These are phyloP conservation scores for Zalerion maritima DNA, from an alignment of 495 filamentous ascomycete species.

Conservation along the genomic window DNA sequence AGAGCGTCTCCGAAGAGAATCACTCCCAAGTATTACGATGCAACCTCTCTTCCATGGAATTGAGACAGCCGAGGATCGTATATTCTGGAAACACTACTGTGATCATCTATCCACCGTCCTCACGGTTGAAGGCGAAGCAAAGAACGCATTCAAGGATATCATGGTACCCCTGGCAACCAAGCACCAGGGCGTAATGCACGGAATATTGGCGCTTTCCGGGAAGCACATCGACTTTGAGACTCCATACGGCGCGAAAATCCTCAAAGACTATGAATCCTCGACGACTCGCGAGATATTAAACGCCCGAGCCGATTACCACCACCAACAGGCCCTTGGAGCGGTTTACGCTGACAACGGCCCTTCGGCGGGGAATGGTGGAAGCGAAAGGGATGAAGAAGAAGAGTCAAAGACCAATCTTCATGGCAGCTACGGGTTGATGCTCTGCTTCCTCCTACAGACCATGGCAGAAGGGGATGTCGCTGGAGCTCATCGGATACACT, in stretches of 20 bases:
- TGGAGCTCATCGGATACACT: slow-evolving; percentile 70
- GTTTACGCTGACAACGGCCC: slow-evolving; percentile 32
- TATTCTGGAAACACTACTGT: slow-evolving; percentile 79
- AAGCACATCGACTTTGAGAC: slow-evolving; percentile 56
- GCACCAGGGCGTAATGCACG: slow-evolving; percentile 84
- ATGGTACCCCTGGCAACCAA: slow-evolving; percentile 72
- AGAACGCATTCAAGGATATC: slow-evolving; percentile 81
- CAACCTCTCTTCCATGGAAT: slow-evolving; percentile 72
- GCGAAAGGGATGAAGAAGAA: slow-evolving; percentile 22
- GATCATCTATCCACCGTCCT: slow-evolving; percentile 66
- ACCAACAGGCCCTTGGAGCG: slow-evolving; percentile 43
- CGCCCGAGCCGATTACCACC: slow-evolving; percentile 39
- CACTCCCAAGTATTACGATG: slow-evolving; percentile 46
- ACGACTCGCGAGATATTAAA: slow-evolving; percentile 27
- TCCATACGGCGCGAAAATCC: slow-evolving; percentile 30
- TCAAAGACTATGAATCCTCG: slow-evolving; percentile 24
- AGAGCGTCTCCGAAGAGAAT: slow-evolving; percentile 29
- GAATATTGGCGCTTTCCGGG: slow-evolving; percentile 71
- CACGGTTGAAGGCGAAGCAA: slow-evolving; percentile 69
- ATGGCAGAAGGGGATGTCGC: slow-evolving; percentile 63
- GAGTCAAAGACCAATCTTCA: slow-evolving; percentile 38
- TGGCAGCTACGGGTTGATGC: slow-evolving; percentile 57
- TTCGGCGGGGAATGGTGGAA: too few relatives aligned
- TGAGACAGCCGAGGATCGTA: slow-evolving; percentile 69
- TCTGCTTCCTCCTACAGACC: slow-evolving; percentile 69